Evolutionary conservation across 1,284 basidiomycete species (phyloP).

Genomic region (Marasmius oreades): DNA sequence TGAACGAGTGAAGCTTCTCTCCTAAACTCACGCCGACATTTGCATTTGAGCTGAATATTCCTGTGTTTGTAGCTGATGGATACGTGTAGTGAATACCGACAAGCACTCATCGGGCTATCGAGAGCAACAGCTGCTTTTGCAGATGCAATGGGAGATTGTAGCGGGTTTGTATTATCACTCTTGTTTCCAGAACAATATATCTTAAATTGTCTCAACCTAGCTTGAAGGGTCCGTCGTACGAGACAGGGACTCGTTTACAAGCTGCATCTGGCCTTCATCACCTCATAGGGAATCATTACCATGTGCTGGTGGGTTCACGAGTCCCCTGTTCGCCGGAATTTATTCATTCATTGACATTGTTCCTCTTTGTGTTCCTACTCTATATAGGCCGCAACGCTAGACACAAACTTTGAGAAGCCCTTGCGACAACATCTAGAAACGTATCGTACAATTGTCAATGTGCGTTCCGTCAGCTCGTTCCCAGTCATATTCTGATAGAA

Average conservation of each 20-base stretch:
- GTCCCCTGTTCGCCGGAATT: background rate
- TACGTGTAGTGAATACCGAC: slow-evolving; percentile 80
- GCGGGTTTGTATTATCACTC: slow-evolving; percentile 51
- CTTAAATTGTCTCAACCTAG: slow-evolving; percentile 30
- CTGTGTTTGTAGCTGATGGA: slow-evolving; percentile 58
- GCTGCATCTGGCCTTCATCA: slow-evolving; percentile 90
- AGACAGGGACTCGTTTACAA: slow-evolving; percentile 73
- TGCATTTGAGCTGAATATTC: slow-evolving; percentile 7
- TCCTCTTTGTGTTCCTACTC: slow-evolving; percentile 3
- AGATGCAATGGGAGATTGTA: slow-evolving; percentile 79
- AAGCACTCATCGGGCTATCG: slow-evolving; percentile 80
- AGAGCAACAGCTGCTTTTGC: slow-evolving; percentile 85
- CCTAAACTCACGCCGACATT: background rate
- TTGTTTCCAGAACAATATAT: too few relatives aligned
- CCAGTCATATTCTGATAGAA: slow-evolving; percentile 1
- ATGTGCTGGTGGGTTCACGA: slow-evolving; percentile 65
- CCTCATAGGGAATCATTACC: slow-evolving; percentile 90
- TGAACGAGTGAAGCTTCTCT: slow-evolving; percentile 58
- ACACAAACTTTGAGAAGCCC: slow-evolving; percentile 89
- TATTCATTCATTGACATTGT: background rate
- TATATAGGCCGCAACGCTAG: slow-evolving; percentile 76
- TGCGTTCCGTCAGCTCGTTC: slow-evolving; percentile 32
- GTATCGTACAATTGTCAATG: slow-evolving; percentile 72
- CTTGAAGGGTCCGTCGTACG: slow-evolving; percentile 77
- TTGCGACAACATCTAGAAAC: slow-evolving; percentile 80